Conservation (phyloP, 345 rosid genomes). For the Bruguiera sexangula region DNA sequence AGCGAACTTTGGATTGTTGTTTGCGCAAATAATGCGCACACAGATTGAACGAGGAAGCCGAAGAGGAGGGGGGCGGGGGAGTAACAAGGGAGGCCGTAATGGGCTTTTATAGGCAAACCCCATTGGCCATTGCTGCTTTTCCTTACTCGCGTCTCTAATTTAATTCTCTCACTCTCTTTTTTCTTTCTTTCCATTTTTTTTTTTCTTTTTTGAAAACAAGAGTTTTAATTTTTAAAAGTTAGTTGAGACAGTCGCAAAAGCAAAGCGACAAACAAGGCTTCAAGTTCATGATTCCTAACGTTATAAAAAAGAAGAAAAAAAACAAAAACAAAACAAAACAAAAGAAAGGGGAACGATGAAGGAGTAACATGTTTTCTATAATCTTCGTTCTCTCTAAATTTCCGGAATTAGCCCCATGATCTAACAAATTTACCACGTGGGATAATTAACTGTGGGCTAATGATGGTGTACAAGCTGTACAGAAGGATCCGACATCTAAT, state of each 20-base stretch:
- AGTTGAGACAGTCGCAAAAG: not conserved
- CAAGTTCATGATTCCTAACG: not conserved
- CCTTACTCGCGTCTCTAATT: not conserved
- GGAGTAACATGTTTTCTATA: not conserved
- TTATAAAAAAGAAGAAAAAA: not conserved
- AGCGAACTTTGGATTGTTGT: not conserved
- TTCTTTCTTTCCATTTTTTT: not conserved
- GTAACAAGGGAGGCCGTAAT: conserved; percentile 12
- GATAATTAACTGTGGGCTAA: not conserved
- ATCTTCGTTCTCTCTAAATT: not conserved
- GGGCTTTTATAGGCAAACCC: conserved; percentile 41
- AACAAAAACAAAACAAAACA: not conserved
- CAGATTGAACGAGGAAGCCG: not conserved
- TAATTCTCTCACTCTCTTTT: not conserved
- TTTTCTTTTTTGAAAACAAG: not conserved
- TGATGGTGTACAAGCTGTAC: conserved; percentile 3
- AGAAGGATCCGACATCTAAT: not conserved
- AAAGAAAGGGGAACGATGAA: not conserved
- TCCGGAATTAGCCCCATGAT: conserved; percentile 8
- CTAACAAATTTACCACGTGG: not conserved
- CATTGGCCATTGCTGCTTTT: not conserved
- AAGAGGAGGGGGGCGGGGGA: conserved; percentile 33
- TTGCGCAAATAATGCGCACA: not conserved
- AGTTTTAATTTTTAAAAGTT: conserved; percentile 6
- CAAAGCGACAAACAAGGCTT: not conserved